A percentile compares a stretch with the other conserved stretches of the same genome.
Evolutionary conservation across 2,329 filamentous ascomycete genomes (phyloP).

Genomic region (Knoxdaviesia proteae): DNA sequence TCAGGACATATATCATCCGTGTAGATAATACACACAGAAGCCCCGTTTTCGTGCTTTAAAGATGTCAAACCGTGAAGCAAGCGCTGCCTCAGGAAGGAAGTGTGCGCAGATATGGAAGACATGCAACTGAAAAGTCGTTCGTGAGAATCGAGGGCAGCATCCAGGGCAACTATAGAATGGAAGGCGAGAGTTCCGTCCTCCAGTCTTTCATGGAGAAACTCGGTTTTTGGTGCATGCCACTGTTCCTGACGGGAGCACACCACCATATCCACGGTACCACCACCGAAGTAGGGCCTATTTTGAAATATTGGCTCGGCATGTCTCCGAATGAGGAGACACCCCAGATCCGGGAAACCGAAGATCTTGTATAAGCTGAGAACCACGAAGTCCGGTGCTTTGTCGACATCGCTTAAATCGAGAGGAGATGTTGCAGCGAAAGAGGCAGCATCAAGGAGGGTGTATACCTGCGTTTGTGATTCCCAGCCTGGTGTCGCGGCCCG

Average conservation of each 20-base stretch:
- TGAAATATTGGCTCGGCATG: conserved; percentile 32
- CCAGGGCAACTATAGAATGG: conserved; percentile 41
- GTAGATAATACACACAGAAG: conserved; percentile 47
- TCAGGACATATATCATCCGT: conserved; percentile 10
- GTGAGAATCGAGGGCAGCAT: conserved; percentile 36
- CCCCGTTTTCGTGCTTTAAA: conserved; percentile 50
- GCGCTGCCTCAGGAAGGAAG: conserved; percentile 37
- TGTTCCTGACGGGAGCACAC: conserved; percentile 15
- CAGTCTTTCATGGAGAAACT: conserved; percentile 30
- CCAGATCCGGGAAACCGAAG: conserved; percentile 45
- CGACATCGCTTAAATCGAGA: conserved; percentile 30
- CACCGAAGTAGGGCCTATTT: conserved; percentile 42
- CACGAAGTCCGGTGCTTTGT: conserved; percentile 36
- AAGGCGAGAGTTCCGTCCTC: conserved; percentile 49
- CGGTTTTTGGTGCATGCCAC: conserved; percentile 14
- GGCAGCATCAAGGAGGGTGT: conserved; percentile 40
- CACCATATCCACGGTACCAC: conserved; percentile 40
- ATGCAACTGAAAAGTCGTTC: conserved; percentile 34
- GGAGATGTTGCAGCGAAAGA: conserved; percentile 41
- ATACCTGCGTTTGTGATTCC: conserved; percentile 15
- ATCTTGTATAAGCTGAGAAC: conserved; percentile 45
- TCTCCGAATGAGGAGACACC: conserved; percentile 35
- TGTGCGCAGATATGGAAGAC: conserved; percentile 47
- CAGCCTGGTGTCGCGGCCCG: conserved; percentile 10
- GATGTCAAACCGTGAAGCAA: conserved; percentile 35